These are phyloP conservation scores for Centella asiatica DNA, from an alignment of 129 eudicot species.

Conservation along the genomic window DNA sequence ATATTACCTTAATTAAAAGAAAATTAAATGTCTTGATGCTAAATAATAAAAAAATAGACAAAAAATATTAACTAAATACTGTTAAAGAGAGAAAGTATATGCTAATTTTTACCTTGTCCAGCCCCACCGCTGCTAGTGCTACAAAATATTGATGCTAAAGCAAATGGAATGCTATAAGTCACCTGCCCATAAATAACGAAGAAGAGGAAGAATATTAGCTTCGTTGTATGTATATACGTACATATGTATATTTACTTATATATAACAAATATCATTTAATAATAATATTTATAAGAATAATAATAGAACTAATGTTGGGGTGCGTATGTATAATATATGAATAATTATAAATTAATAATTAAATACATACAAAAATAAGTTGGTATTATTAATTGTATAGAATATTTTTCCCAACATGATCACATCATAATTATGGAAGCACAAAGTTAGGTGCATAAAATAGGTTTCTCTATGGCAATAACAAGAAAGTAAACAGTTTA, in stretches of 20 bases:
- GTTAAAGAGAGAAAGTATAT: too few relatives aligned
- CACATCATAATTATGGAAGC: background rate
- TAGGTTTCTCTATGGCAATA: too few relatives aligned
- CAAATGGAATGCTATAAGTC: constrained; percentile 68
- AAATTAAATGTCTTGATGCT: background rate
- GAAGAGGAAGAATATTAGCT: background rate
- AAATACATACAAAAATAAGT: too few relatives aligned
- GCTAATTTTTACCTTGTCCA: constrained; percentile 60
- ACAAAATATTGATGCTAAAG: constrained; percentile 62
- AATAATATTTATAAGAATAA: too few relatives aligned
- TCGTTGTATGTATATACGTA: background rate
- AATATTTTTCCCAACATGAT: too few relatives aligned
- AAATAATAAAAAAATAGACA: background rate
- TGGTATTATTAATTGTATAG: too few relatives aligned
- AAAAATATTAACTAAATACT: background rate
- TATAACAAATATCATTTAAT: too few relatives aligned
- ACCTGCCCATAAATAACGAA: constrained; percentile 24
- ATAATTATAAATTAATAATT: too few relatives aligned
- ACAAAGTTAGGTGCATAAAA: background rate
- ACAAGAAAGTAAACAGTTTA: too few relatives aligned
- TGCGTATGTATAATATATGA: too few relatives aligned
- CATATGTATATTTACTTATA: background rate
- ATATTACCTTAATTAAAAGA: background rate
- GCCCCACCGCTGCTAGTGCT: constrained; percentile 31
- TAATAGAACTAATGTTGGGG: too few relatives aligned